These are phyloP conservation scores for Aspergillus pseudoglaucus DNA, from an alignment of 2,329 filamentous ascomycete genomes.

Conservation along the genomic window DNA sequence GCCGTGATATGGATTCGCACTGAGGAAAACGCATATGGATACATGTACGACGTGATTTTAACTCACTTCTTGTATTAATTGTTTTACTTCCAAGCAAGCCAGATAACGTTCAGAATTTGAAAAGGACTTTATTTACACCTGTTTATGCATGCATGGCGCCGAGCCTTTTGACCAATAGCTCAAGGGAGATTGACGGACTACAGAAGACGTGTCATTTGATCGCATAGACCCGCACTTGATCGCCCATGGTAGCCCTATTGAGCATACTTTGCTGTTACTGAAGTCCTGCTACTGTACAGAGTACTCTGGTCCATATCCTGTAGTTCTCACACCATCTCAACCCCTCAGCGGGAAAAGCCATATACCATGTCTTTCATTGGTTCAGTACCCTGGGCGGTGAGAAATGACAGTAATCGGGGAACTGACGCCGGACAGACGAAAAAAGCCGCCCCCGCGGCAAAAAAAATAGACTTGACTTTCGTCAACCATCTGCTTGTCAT, in stretches of 20 bases:
- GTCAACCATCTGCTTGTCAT: background rate
- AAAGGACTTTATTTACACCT: background rate
- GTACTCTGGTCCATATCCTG: no score
- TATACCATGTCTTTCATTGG: background rate
- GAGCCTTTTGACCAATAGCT: no score
- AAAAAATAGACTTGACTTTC: background rate
- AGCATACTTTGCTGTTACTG: no score
- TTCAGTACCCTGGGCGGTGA: background rate
- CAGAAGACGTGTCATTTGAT: no score
- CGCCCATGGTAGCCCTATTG: background rate
- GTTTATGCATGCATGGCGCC: background rate
- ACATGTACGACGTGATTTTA: conserved; percentile 2
- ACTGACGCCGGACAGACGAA: background rate
- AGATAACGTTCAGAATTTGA: background rate
- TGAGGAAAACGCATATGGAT: conserved; percentile 2
- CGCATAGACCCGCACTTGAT: background rate
- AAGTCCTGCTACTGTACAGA: no score
- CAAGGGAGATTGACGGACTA: no score
- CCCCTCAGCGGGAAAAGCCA: background rate
- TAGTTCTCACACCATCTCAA: background rate
- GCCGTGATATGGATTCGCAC: conserved; percentile 26
- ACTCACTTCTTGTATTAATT: conserved; percentile 4
- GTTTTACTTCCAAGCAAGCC: background rate
- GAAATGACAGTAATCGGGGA: background rate
- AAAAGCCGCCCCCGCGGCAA: background rate